These are phyloP conservation scores for Ogataea paraovalis DNA, from an alignment of 805 yeast genomes.

Conservation along the genomic window DNA sequence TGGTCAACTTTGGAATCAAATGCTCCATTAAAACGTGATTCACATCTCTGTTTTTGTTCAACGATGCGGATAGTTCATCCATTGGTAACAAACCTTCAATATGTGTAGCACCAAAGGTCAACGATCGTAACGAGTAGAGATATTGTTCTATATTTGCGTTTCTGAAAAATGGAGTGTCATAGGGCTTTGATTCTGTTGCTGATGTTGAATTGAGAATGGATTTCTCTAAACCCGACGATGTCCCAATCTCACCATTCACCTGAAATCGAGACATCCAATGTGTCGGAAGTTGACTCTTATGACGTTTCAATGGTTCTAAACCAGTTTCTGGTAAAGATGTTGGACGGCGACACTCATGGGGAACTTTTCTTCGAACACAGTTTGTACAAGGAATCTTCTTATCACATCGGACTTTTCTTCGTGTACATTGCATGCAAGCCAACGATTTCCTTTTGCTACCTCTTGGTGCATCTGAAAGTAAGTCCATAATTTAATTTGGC, in stretches of 20 bases:
- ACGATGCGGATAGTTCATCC: slow-evolving; percentile 6
- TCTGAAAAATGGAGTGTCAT: slow-evolving; percentile 6
- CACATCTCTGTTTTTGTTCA: slow-evolving; percentile 9
- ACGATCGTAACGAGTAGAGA: slow-evolving; percentile 17
- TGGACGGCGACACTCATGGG: slow-evolving; percentile 16
- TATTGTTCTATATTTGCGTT: slow-evolving; percentile 19
- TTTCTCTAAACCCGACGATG: neutral
- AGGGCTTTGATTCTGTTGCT: slow-evolving; percentile 1
- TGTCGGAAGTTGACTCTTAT: neutral
- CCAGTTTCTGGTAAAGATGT: neutral
- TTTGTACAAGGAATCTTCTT: slow-evolving; percentile 22
- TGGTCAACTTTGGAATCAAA: slow-evolving; percentile 9
- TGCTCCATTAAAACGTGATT: slow-evolving; percentile 6
- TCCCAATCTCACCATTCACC: neutral
- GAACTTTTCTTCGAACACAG: slow-evolving; percentile 17
- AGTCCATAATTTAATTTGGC: neutral
- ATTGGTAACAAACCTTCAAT: slow-evolving; percentile 18
- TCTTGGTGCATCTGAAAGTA: neutral
- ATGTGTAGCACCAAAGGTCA: slow-evolving; percentile 22
- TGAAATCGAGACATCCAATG: neutral
- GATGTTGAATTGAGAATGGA: neutral
- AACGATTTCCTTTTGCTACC: slow-evolving; percentile 8
- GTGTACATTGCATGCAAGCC: slow-evolving; percentile 21
- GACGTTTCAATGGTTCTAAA: neutral
- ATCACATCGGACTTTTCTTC: slow-evolving; percentile 24